Conservation (phyloP, 2,329 filamentous ascomycete species). For the Pyrenophora teres region DNA sequence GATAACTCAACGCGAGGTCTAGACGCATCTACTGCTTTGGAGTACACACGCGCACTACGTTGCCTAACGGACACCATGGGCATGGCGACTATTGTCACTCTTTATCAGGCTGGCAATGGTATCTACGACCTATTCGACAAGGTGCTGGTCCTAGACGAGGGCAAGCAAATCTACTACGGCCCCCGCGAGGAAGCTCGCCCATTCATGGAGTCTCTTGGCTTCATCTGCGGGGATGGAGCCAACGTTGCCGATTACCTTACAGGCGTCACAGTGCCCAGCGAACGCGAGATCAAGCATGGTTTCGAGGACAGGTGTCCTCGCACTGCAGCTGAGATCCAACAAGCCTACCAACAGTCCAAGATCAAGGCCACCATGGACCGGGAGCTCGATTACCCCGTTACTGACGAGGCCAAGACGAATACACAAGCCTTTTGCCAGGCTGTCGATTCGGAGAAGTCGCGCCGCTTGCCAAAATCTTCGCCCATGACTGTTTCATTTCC, state of each 20-base stretch:
- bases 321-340: slow-evolving; percentile 50
- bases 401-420: slow-evolving; percentile 50
- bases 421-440: slow-evolving; percentile 58
- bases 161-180: slow-evolving; percentile 76
- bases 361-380: slow-evolving; percentile 57
- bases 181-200: slow-evolving; percentile 61
- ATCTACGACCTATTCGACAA: slow-evolving; percentile 72
- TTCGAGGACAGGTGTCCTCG: slow-evolving; percentile 50
- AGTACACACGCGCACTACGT: slow-evolving; percentile 60
- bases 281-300: slow-evolving; percentile 48
- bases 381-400: slow-evolving; percentile 63
- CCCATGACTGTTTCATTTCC: slow-evolving; percentile 53
- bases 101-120: slow-evolving; percentile 57
- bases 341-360: slow-evolving; percentile 55
- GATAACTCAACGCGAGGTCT: slow-evolving; percentile 50
- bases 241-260: slow-evolving; percentile 78
- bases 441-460: slow-evolving; percentile 61
- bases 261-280: slow-evolving; percentile 62
- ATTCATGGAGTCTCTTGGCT: slow-evolving; percentile 72
- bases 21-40: slow-evolving; percentile 53
- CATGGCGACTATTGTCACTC: slow-evolving; percentile 58
- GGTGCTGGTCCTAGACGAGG: slow-evolving; percentile 73
- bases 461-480: slow-evolving; percentile 58
- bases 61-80: slow-evolving; percentile 56
- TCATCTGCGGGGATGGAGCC: slow-evolving; percentile 64